A percentile compares a stretch with the other conserved stretches of the same genome.
phyloP scores from a whole-genome alignment of 306 rosid species.

The Begonia masoniana region DNA sequence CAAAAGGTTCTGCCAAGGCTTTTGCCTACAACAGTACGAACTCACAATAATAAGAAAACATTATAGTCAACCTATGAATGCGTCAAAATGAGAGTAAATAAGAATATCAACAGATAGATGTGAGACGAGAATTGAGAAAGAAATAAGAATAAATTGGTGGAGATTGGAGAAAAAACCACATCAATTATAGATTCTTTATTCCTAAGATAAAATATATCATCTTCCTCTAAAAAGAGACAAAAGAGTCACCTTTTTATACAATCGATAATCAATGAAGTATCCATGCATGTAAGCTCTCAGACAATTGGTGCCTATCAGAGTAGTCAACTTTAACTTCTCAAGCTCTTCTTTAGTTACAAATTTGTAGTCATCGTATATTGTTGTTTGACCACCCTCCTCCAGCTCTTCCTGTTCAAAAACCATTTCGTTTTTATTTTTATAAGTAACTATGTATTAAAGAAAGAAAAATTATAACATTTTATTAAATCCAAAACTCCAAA shows the following conservation, averaged over 20 bases:
- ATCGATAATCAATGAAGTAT: conserved; percentile 44
- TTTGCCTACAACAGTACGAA: conserved; percentile 55
- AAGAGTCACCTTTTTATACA: conserved; percentile 60
- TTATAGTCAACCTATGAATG: background rate
- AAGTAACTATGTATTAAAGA: background rate
- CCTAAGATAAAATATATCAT: background rate
- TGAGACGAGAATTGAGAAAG: too few relatives aligned
- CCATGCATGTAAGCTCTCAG: conserved; percentile 92
- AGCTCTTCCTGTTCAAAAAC: conserved; percentile 69
- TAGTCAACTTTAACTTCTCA: conserved; percentile 61
- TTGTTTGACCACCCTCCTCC: conserved; percentile 56
- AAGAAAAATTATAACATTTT: background rate
- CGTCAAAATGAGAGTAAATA: background rate
- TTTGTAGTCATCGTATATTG: conserved; percentile 55
- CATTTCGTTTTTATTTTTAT: background rate
- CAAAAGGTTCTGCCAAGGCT: conserved; percentile 52
- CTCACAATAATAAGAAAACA: conserved; percentile 1
- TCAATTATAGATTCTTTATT: too few relatives aligned
- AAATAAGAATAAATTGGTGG: too few relatives aligned
- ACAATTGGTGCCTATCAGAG: conserved; percentile 60
- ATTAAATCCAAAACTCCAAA: conserved; percentile 3
- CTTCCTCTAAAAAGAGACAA: background rate
- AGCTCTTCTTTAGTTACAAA: conserved; percentile 88
- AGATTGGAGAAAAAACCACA: background rate
- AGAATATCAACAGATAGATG: too few relatives aligned